These are phyloP conservation scores for Carex kokanica DNA, from an alignment of 176 grass and related monocot species.

Conservation along the genomic window DNA sequence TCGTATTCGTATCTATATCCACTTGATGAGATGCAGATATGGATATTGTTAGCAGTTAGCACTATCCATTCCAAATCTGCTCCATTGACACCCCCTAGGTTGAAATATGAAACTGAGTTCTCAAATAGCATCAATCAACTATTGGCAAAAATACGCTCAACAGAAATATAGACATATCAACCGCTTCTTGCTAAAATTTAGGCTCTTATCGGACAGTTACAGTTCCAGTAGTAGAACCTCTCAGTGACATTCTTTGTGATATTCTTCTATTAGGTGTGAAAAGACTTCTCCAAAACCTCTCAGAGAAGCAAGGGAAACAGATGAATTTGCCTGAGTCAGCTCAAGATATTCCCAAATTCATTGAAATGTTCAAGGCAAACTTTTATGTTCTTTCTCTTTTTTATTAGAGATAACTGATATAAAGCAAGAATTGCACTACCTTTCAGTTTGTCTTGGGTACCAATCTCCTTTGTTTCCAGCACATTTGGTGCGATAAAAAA, in stretches of 20 bases:
- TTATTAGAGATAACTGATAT: background rate
- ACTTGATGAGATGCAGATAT: background rate
- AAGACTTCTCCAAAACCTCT: slow-evolving; percentile 80
- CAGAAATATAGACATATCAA: background rate
- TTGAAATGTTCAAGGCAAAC: slow-evolving; percentile 71
- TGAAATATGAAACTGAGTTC: background rate
- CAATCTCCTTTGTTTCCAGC: background rate
- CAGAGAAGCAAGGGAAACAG: slow-evolving; percentile 92
- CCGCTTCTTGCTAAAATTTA: background rate
- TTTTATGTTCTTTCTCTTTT: background rate
- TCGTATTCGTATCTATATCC: background rate
- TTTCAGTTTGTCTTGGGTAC: background rate
- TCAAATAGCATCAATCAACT: background rate
- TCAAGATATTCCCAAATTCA: slow-evolving; percentile 88
- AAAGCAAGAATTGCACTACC: background rate
- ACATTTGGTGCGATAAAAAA: background rate
- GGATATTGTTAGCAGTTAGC: background rate
- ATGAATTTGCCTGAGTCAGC: slow-evolving; percentile 82
- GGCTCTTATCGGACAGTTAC: background rate
- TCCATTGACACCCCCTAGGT: background rate
- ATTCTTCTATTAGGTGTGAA: slow-evolving; percentile 57
- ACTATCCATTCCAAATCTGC: background rate
- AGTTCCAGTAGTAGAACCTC: background rate
- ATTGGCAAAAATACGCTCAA: background rate
- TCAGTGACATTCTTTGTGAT: slow-evolving; percentile 12